Base-by-base conservation (phyloP, 257 asterid species). In the Przewalskia tangutica region DNA sequence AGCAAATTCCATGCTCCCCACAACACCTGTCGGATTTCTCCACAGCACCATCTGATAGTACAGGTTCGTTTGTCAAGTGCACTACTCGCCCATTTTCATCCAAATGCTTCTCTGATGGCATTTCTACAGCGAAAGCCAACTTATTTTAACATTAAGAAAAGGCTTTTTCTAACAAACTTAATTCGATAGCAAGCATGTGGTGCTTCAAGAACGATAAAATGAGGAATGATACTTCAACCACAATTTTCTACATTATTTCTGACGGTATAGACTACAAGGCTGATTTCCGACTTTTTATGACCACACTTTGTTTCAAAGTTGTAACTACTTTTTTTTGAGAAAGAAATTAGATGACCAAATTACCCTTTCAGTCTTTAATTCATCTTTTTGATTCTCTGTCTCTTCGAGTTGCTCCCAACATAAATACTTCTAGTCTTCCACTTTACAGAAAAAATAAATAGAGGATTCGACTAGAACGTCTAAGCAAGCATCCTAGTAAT, bases 1-100 rank as follows among this genome's bases (percentile, higher is more conserved):
- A 86, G 79, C 94, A 93, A 80, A 93, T 91, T 62, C 85, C 97
- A 65, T 91, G 86, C 82, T 86, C 85, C 8, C 95, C 97, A 80
- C 90, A 82, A 86, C 90, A 89, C 83, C 86, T 83, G 62, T 90
- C 91, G 42, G 89, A 84, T 73, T 89, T 89, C 64, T 87, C 88
- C 23, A 75, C 78, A 54, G 82, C 85, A 82, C 32, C 32, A 27
- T 86, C 84, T 42, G 78, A 67, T 13, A 63, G 67, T 46, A 4
- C 64, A 14, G 54, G 55, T 79, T 59, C 82, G 81, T 76, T 88
- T 68, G 38, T 86, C 88, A 86, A 81, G 73, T 82, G 88, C 80
- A 80, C 83, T 44, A 73, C 83, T 68, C 54, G 83, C 83, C 82
- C 84, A 73, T 46, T 81, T 82, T 87, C 87, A 80, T 68, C 73